Evolutionary conservation across 805 yeast genomes (phyloP), one percentile per base, ranked within the genome.

Genomic region (Candida adriatica): DNA sequence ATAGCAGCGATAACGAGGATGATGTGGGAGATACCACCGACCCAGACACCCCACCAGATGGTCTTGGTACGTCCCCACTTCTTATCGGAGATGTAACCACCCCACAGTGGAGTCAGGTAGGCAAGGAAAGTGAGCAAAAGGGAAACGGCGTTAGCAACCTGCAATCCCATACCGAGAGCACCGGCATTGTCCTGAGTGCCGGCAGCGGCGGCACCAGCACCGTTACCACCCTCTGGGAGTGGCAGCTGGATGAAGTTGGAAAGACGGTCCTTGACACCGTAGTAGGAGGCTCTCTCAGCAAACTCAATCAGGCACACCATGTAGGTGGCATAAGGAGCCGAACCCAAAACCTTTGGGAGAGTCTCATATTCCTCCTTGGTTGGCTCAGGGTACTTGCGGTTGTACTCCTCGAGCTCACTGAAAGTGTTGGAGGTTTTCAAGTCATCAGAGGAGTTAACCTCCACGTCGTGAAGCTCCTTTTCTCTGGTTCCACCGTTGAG

Each of bases 111-210:
- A 27, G 90, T 79, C 28, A 81, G 65, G 55, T 82, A 83, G 51
- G 87, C 79, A 81, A 87, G 79, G 54, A 83, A 83, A 51, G 79
- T 85, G 66, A 81, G 75, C 48, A 81, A 74, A 53, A 80, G 75
- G 13, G 83, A 70, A 39, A 82, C 65, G 81, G 63, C 77, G 80
- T 11, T 75, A 18, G 92, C 85, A 42, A 75, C 73, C 37, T 66
- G 65, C 36, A 70, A 62, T 33, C 79, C 76, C 45, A 79, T 63
- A 29, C 69, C 68, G 39, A 83, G 65, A 9, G 78, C 74, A 56
- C 86, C 82, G 18, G 53, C 46, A 30, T 46, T 46, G 18, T 51
- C 30, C 31, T 48, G 53, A 19, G 42, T 33, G 18, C 43, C 45
- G 1, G 33, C 14, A 16, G 44, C 42, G 8, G 51, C 43, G 13